Percentiles rank a stretch among this genome's conserved stretches.
These are phyloP conservation scores for Purpureocillium takamizusanense DNA, from an alignment of 2,329 filamentous ascomycete genomes.

Conservation along the genomic window DNA sequence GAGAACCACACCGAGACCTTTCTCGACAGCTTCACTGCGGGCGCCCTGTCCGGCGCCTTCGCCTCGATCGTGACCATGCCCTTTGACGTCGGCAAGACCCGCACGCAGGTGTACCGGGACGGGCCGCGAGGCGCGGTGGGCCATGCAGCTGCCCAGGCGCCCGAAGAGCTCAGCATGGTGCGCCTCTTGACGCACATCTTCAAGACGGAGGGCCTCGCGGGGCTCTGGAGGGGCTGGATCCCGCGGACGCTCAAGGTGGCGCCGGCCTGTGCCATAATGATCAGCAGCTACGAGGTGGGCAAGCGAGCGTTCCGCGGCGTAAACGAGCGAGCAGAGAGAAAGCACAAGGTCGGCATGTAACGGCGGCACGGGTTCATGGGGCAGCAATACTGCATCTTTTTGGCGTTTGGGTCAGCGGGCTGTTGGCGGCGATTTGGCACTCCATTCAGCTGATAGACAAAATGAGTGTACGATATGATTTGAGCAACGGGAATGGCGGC, in stretches of 20 bases:
- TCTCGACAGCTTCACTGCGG: constrained; percentile 80
- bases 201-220: constrained; percentile 68
- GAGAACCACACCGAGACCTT: constrained; percentile 73
- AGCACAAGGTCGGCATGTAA: neutral
- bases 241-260: constrained; percentile 90
- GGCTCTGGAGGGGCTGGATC: constrained; percentile 86
- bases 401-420: constrained; percentile 1
- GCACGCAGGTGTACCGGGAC: constrained; percentile 76
- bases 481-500: neutral
- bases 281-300: constrained; percentile 92
- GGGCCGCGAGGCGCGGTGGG: constrained; percentile 14
- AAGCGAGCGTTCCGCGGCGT: constrained; percentile 76
- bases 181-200: constrained; percentile 88
- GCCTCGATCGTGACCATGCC: constrained; percentile 87
- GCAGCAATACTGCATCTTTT: neutral
- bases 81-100: constrained; percentile 95
- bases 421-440: neutral
- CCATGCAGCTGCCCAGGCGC: constrained; percentile 33
- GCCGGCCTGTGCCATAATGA: constrained; percentile 97
- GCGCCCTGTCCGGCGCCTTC: constrained; percentile 72
- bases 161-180: constrained; percentile 71
- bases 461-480: constrained; percentile 1
- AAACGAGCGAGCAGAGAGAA: constrained; percentile 42
- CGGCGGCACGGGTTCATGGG: neutral
- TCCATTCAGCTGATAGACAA: neutral